Conservation (phyloP, 2,329 filamentous ascomycete genomes). For the Xylariaceae sp. region DNA sequence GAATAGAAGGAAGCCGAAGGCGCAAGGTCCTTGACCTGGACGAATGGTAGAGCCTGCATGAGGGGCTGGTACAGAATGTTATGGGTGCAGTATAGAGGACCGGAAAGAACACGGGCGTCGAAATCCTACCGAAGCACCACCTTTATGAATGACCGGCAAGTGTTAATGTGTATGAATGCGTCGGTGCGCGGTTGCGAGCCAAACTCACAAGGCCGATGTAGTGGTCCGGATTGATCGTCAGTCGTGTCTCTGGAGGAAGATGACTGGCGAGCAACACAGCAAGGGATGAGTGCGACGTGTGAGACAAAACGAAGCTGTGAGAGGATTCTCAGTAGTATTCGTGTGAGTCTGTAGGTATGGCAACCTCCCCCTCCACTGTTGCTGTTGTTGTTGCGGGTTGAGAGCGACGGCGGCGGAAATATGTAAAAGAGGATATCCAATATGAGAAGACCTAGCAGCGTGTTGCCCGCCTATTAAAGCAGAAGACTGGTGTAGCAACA, state of each 20-base stretch:
- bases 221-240: conserved; percentile 18
- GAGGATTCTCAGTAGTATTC: background rate
- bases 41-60: conserved; percentile 43
- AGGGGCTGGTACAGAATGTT: conserved; percentile 17
- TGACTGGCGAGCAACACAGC: background rate
- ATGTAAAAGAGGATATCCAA: conserved; percentile 1
- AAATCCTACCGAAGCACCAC: conserved; percentile 3
- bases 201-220: conserved; percentile 25
- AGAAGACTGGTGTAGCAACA: background rate
- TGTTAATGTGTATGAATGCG: conserved; percentile 5
- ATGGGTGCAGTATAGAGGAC: background rate
- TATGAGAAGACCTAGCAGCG: conserved; percentile 10
- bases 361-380: background rate
- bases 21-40: conserved; percentile 71
- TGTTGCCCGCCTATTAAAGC: conserved; percentile 12
- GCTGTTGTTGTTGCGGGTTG: background rate
- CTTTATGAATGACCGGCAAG: conserved; percentile 1
- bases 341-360: background rate
- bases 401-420: background rate
- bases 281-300: background rate
- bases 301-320: conserved; percentile 4
- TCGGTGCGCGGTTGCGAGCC: conserved; percentile 2
- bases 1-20: conserved; percentile 81
- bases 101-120: background rate
- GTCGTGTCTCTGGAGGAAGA: conserved; percentile 8